phyloP scores from a whole-genome alignment of 345 rosid genomes.

The Erodium maritimum region DNA sequence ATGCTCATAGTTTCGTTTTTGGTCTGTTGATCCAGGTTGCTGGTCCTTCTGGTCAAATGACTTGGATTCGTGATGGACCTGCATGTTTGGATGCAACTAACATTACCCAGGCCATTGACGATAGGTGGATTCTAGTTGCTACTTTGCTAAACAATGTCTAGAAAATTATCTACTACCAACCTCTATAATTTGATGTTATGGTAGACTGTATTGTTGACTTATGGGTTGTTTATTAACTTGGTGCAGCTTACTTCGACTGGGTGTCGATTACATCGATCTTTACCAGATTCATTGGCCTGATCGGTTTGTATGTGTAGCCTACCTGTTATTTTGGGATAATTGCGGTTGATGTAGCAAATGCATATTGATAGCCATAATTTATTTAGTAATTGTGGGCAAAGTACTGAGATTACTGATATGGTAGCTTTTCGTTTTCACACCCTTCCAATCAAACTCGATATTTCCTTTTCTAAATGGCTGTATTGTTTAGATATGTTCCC shows the following conservation, averaged over 20 bases:
- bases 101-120: conserved; percentile 36
- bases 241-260: conserved; percentile 35
- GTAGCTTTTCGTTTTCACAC: conserved; percentile 4
- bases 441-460: too few species aligned
- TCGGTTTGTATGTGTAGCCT: conserved; percentile 48
- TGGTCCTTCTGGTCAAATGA: conserved; percentile 57
- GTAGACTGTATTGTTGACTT: not conserved
- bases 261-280: conserved; percentile 46
- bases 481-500: conserved; percentile 34
- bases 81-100: conserved; percentile 38
- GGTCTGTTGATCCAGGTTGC: conserved; percentile 21
- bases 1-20: not conserved
- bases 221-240: conserved; percentile 7
- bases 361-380: not conserved
- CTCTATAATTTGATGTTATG: too few species aligned
- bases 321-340: conserved; percentile 3
- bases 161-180: too few species aligned
- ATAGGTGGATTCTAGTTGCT: conserved; percentile 25
- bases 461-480: not conserved
- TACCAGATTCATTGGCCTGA: conserved; percentile 68
- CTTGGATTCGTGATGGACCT: conserved; percentile 55
- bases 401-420: not conserved
- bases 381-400: too few species aligned
- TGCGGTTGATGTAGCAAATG: not conserved
- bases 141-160: not conserved